Evolutionary conservation across 495 filamentous ascomycete species (phyloP), one percentile per base, ranked within the genome.

Genomic region (Penicillium malachiteum): DNA sequence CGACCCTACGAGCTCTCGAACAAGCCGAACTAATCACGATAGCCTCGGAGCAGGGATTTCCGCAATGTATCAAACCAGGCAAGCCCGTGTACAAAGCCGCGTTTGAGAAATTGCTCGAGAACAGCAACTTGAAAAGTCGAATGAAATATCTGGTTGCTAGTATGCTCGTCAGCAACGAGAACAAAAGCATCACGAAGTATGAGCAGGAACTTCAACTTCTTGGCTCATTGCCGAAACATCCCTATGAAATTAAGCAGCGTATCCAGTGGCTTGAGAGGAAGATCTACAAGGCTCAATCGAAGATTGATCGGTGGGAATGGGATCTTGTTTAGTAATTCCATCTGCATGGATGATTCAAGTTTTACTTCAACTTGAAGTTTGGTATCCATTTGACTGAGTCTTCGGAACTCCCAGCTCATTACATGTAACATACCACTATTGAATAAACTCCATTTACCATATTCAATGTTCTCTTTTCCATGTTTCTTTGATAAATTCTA

Each of bases 1-100:
- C 78, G 5, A 87, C 84, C 0, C 77, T 98, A 5, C 88, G 88
- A 54, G 85, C 85, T 1, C 83, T 98, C 7, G 88, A 92, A 57
- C 89, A 92, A 68, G 85, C 88, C 0, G 95, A 96, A 68, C 84
- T 98, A 30, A 91, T 98, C 69, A 81, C 85, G 14, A 81, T 98
- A 52, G 77, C 81, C n/a, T 83, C 83, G 5, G 67, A 62, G 10
- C 83, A 87, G 54, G 93, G 93, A 7, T 88, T 90, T 5, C 94
- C 94, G 2, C 78, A 82, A 30, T 75, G 73, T 34, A 85, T 98
- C 63, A 85, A 81, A 47, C 88, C 90, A 3, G 92, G 91, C 12
- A 89, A 88, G 63, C 94, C 94, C 0, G 90, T 98, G 7, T 96
- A 92, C 74, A 84, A 82, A 37, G 85, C 90, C 3, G 92, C 92